phyloP scores from a whole-genome alignment of 768 basidiomycete species.

The Serpula lacrymans region DNA sequence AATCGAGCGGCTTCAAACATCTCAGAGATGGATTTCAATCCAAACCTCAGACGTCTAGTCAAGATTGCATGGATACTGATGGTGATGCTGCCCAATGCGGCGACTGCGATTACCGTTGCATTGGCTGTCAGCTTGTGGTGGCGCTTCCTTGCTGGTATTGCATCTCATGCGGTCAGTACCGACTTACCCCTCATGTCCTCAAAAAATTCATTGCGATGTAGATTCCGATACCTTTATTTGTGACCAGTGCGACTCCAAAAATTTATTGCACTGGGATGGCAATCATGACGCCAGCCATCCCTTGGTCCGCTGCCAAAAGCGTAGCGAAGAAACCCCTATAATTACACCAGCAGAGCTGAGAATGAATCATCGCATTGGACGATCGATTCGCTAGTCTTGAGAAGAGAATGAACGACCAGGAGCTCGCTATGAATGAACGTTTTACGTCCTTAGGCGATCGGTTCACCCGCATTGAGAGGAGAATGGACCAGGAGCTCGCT shows the following conservation, averaged over 20 bases:
- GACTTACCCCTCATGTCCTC: neutral
- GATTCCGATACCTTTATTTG: slow-evolving; percentile 3
- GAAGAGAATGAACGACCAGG: no score
- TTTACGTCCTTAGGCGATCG: slow-evolving; percentile 4
- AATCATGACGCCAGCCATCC: slow-evolving; percentile 1
- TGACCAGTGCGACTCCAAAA: slow-evolving; percentile 2
- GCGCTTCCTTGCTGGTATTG: no score
- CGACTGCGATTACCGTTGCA: neutral
- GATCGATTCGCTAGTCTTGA: slow-evolving; percentile 2
- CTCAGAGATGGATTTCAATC: neutral
- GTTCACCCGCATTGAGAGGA: neutral
- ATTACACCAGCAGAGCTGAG: neutral
- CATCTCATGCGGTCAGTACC: no score
- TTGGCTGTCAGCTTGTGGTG: no score
- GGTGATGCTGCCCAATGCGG: neutral
- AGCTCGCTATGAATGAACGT: no score
- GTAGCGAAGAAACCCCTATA: neutral
- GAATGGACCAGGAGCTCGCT: no score
- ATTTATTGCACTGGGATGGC: neutral
- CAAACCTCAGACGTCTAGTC: neutral
- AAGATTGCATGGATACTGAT: neutral
- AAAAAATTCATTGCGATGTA: neutral
- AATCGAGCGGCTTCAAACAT: neutral
- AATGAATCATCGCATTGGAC: slow-evolving; percentile 1
- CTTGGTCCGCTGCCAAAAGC: slow-evolving; percentile 3